A percentile compares a stretch with the other conserved stretches of the same genome.
These are phyloP conservation scores for Acanthochlamys bracteata DNA, from an alignment of 106 monocot species.

Conservation along the genomic window DNA sequence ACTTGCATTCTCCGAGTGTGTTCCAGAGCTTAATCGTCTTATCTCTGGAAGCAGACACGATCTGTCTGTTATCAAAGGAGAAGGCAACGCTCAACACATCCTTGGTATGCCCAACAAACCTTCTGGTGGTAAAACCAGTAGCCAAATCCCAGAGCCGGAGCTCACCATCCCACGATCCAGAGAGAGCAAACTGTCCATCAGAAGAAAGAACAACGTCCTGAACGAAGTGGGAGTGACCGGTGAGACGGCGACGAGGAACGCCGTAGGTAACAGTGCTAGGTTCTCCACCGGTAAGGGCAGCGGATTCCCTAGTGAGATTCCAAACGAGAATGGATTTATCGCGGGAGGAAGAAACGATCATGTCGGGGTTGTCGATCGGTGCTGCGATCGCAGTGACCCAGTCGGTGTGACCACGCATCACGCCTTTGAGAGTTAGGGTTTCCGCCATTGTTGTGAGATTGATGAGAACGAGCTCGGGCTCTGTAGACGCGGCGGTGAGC, in stretches of 20 bases:
- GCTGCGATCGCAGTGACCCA: constrained; percentile 44
- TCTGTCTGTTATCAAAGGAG: constrained; percentile 7
- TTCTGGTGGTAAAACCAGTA: constrained; percentile 5
- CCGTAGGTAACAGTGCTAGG: constrained; percentile 13
- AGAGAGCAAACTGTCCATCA: constrained; percentile 9
- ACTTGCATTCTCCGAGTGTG: constrained; percentile 12
- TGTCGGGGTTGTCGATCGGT: constrained; percentile 42
- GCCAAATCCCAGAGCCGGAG: constrained; percentile 7
- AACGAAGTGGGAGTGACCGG: constrained; percentile 11
- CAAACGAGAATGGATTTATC: constrained; percentile 56
- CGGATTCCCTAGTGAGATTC: constrained; percentile 28
- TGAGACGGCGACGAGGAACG: constrained; percentile 10
- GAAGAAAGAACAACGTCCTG: constrained; percentile 10
- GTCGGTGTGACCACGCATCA: constrained; percentile 41
- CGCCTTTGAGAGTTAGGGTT: constrained; percentile 26
- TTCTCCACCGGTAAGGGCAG: neutral
- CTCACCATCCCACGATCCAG: constrained; percentile 11
- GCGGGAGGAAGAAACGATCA: constrained; percentile 50
- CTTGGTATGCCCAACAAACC: constrained; percentile 10
- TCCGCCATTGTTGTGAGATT: constrained; percentile 33
- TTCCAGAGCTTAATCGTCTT: constrained; percentile 10
- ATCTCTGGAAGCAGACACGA: constrained; percentile 10
- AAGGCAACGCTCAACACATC: constrained; percentile 10
- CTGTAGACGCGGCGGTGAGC: too few species aligned
- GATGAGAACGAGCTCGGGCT: neutral